Evolutionary conservation across 2,329 filamentous ascomycete species (phyloP), one percentile per base, ranked within the genome.

Genomic region (Aureobasidium subglaciale): DNA sequence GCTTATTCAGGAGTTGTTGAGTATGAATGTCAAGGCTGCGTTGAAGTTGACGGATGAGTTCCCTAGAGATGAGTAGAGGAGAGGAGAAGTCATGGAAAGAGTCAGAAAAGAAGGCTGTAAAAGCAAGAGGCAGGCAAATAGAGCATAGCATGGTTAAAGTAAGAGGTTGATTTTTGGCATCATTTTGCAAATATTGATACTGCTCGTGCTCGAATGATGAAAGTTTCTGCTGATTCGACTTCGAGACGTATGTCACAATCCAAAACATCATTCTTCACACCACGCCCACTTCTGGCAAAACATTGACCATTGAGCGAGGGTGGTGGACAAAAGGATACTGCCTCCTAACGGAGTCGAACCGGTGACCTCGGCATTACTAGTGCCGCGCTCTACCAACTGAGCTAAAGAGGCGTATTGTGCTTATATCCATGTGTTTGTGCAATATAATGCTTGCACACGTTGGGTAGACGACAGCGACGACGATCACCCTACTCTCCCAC

Each of bases 1-100:
- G 67, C 75, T 99, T 56, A 89, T 97, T 46, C 93, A 99, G 75
- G 93, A 99, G 74, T 73, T 99, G 65, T 86, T 95, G 67, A 95
- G 90, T 70, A 99, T 99, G 93, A 99, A 99, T 70, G 90, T 99
- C n/a, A 88, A 91, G 59, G 92, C 95, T 58, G 80, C 88, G 57
- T 76, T 99, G 73, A 88, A 92, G 75, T 74, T 99, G 62, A 90
- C 90, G 65, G 93, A 99, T 68, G 90, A 97, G 73, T 99, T 99
- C 70, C 90, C 90, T 5, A 61, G 67, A 32, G 65, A 60, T 5
- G 55, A 59, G 45, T 57, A 50, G 34, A 16, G 40, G 24, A 43
- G 22, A 13, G 13, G 15, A 43, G 11, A 1, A 16, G 40, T 27
- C 11, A 27, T 7, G 3, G 20, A 16, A 43, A 18, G 22, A 29